phyloP scores from a whole-genome alignment of 176 grass and related monocot genomes.

The Oryza meridionalis region DNA sequence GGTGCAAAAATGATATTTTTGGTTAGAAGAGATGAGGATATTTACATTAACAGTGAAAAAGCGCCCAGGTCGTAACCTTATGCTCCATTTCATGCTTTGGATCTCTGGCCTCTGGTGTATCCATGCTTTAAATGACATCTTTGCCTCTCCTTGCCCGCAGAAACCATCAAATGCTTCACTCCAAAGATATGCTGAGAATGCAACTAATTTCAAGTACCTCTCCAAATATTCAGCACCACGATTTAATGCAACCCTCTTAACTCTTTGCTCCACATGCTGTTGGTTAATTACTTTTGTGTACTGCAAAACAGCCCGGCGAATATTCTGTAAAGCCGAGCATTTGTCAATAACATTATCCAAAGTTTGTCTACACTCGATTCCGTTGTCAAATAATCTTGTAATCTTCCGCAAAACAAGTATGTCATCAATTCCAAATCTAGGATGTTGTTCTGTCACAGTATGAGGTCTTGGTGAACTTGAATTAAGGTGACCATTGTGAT shows the following conservation, averaged over 20 bases:
- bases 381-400: slow-evolving; percentile 92
- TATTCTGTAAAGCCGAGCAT: slow-evolving; percentile 96
- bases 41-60: slow-evolving; percentile 84
- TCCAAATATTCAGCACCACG: slow-evolving; percentile 97
- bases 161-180: slow-evolving; percentile 97
- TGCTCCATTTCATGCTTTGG: slow-evolving; percentile 99
- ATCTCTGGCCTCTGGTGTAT: slow-evolving; percentile 87
- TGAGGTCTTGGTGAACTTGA: slow-evolving; percentile 56
- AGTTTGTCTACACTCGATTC: slow-evolving; percentile 78
- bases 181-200: slow-evolving; percentile 94
- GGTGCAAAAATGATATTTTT: slow-evolving; percentile 31
- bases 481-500: slow-evolving; percentile 56
- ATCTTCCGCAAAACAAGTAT: slow-evolving; percentile 94
- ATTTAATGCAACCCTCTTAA: slow-evolving; percentile 91
- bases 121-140: slow-evolving; percentile 91
- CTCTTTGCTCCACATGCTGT: slow-evolving; percentile 86
- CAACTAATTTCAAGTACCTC: slow-evolving; percentile 96
- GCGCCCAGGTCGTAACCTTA: slow-evolving; percentile 93
- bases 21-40: slow-evolving; percentile 42
- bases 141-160: slow-evolving; percentile 77
- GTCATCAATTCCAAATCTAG: slow-evolving; percentile 83
- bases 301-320: slow-evolving; percentile 90
- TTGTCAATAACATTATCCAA: slow-evolving; percentile 90
- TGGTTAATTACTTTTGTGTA: slow-evolving; percentile 95
- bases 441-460: slow-evolving; percentile 45